Evolutionary conservation across 345 rosid species (phyloP).

Genomic region (Bretschneidera sinensis): DNA sequence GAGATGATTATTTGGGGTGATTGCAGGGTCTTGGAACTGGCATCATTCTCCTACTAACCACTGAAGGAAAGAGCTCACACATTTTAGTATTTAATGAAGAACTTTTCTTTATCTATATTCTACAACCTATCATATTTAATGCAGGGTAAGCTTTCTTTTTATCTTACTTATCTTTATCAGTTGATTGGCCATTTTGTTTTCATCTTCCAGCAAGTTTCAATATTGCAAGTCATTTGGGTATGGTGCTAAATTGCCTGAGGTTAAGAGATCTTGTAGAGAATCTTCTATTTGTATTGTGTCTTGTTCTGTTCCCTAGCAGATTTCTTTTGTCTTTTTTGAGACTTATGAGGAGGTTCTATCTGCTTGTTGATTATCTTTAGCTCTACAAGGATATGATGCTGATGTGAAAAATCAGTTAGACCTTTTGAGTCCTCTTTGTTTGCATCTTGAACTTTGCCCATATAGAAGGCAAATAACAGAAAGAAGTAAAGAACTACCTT

Average conservation of each 20-base stretch:
- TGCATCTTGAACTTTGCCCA: neutral
- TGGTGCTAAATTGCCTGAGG: too few species aligned
- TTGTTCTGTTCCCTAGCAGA: neutral
- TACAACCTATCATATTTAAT: conserved; percentile 91
- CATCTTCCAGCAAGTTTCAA: neutral
- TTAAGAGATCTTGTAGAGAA: neutral
- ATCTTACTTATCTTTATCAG: neutral
- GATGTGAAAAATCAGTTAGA: neutral
- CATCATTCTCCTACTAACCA: conserved; percentile 45
- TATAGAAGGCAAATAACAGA: too few species aligned
- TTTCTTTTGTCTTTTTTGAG: neutral
- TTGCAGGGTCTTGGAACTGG: conserved; percentile 78
- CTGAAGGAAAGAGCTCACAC: conserved; percentile 59
- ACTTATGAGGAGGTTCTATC: neutral
- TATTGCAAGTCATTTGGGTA: neutral
- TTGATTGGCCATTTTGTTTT: conserved; percentile 5
- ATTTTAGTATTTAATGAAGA: conserved; percentile 69
- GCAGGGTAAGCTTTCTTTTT: conserved; percentile 59
- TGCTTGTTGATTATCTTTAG: neutral
- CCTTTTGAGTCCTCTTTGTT: neutral
- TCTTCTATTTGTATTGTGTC: conserved; percentile 3
- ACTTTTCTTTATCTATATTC: conserved; percentile 76
- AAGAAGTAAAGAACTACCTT: neutral
- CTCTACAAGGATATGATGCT: neutral
- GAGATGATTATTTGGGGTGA: conserved; percentile 9